Evolutionary conservation across 768 basidiomycete genomes (phyloP), one percentile per base, ranked within the genome.

Genomic region (Mycena rebaudengoi): DNA sequence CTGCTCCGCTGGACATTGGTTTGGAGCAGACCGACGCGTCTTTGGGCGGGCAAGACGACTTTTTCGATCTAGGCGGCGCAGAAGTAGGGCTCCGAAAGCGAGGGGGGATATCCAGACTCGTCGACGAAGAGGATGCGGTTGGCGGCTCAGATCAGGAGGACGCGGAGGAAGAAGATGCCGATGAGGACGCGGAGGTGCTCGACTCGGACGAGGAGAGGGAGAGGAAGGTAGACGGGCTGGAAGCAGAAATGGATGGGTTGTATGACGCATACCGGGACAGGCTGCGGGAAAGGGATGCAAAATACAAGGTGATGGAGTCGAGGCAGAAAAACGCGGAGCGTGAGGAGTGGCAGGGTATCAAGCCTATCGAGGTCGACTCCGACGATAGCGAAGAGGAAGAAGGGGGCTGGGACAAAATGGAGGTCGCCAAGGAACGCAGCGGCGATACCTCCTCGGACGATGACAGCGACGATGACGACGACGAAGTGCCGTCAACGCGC

Each of bases 1-100:
- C 92, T 13, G 95, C 95, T 20, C 98, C 98, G n/a, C 80, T 96
- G 68, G 98, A 98, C 70, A 96, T 99, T 66, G 96, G 96, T 74
- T 76, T 96, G 62, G 94, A 95, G 70, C 91, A 92, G 69, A 82
- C 85, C 53, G 95, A 97, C 66, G 79, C 87, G 3, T 83, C 91
- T 18, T 82, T 97, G 18, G 82, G 79, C n/a, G 93, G 92, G 7
- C 90, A 92, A 70, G 91, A 90, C 25, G 96, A 99, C 69, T 81
- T 98, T 23, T 99, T 99, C 70, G 94, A 96, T 71, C 85, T 99
- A 40, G 87, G 81, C 49, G 80, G 83, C 43, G 85, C 88, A 6
- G 88, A 91, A 73, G 73, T 71, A 33, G 73, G 66, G 35, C 41
- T 80, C 63, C 74, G 71, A 35, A 80, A 80, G 70, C 79, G 79